phyloP scores from a whole-genome alignment of 352 stramenopile genomes.

The Phytophthora sojae region DNA sequence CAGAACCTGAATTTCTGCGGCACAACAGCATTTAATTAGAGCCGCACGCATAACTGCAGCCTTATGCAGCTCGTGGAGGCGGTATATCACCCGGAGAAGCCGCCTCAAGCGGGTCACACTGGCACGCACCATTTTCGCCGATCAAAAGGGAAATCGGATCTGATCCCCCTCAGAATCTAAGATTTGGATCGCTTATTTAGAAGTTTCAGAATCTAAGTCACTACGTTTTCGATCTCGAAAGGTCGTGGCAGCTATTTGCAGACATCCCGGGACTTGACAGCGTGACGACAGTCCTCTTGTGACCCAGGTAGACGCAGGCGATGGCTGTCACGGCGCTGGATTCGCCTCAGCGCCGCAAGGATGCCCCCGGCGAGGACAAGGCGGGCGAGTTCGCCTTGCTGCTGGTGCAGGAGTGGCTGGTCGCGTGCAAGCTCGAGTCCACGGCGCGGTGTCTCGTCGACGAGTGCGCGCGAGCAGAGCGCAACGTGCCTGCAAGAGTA shows the following conservation, averaged over 20 bases:
- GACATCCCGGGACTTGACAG: neutral
- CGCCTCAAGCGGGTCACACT: neutral
- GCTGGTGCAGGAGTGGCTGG: constrained; percentile 64
- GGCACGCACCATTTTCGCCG: neutral
- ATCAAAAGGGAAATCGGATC: neutral
- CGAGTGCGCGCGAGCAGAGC: constrained; percentile 38
- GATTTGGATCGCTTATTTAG: too few relatives aligned
- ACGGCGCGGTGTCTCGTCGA: constrained; percentile 52
- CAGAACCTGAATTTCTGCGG: constrained; percentile 65
- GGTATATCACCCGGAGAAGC: neutral
- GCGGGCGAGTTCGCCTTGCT: constrained; percentile 29
- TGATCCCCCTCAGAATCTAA: neutral
- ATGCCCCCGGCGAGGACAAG: constrained; percentile 5
- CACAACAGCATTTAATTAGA: constrained; percentile 4
- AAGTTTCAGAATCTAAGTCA: too few relatives aligned
- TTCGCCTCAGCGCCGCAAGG: constrained; percentile 8
- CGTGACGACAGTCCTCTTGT: constrained; percentile 4
- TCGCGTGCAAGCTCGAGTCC: constrained; percentile 31
- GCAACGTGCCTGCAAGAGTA: constrained; percentile 20
- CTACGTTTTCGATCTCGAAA: neutral
- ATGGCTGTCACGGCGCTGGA: constrained; percentile 20
- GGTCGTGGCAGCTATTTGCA: constrained; percentile 12
- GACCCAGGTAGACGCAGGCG: neutral
- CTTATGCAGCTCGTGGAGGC: neutral
- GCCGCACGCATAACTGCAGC: neutral